Percentiles rank a stretch among this genome's conserved stretches.
These are phyloP conservation scores for Sarocladium kiliense DNA, from an alignment of 2,329 filamentous ascomycete genomes.

Conservation along the genomic window DNA sequence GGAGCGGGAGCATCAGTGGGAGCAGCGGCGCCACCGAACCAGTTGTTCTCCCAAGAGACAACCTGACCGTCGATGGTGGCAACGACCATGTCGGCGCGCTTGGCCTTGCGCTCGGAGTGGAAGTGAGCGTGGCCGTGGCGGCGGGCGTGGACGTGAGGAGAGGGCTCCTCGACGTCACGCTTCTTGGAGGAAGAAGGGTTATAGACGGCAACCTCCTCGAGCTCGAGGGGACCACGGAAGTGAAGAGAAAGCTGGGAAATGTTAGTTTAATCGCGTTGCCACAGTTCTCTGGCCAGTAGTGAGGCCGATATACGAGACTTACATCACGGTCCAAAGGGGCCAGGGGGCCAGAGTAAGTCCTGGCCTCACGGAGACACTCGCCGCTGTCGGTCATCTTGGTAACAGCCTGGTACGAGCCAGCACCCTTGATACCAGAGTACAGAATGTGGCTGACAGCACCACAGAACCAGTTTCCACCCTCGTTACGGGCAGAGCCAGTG, in stretches of 20 bases:
- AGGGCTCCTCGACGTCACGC: constrained; percentile 18
- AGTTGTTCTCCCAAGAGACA: constrained; percentile 56
- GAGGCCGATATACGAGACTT: constrained; percentile 23
- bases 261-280: not conserved
- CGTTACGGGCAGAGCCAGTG: constrained; percentile 26
- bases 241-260: constrained; percentile 59
- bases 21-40: constrained; percentile 30
- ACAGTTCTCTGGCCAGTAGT: not conserved
- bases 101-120: constrained; percentile 39
- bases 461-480: constrained; percentile 61
- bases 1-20: constrained; percentile 15
- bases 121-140: constrained; percentile 43
- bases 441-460: constrained; percentile 59
- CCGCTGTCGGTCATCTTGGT: constrained; percentile 52
- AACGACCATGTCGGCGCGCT: constrained; percentile 46
- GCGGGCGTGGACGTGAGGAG: constrained; percentile 23
- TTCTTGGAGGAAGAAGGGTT: constrained; percentile 36
- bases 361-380: constrained; percentile 46
- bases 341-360: constrained; percentile 54
- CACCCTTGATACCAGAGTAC: constrained; percentile 56
- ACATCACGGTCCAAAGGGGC: constrained; percentile 69
- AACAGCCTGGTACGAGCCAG: constrained; percentile 61
- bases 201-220: constrained; percentile 68
- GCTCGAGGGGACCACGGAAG: constrained; percentile 62
- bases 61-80: constrained; percentile 55